Conservation (phyloP, 768 basidiomycete species). For the Pleurotus pulmonarius region DNA sequence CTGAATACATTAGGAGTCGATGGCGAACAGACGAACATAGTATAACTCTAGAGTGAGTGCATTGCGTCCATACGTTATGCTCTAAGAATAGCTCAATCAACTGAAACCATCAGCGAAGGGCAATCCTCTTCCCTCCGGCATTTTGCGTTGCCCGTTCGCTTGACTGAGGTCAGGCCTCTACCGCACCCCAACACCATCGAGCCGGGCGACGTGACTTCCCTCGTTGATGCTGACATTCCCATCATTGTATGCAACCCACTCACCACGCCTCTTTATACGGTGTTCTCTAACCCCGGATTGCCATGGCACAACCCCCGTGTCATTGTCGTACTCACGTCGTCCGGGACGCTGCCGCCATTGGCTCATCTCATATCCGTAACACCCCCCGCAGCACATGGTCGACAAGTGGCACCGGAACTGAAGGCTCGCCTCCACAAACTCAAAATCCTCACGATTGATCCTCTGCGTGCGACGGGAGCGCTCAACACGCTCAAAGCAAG, state of each 20-base stretch:
- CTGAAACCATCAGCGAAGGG: constrained; percentile 8
- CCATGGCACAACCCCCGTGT: constrained; percentile 36
- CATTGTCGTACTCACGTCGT: constrained; percentile 36
- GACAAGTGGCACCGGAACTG: not conserved
- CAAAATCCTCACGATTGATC: constrained; percentile 49
- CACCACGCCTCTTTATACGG: constrained; percentile 39
- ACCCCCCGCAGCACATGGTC: constrained; percentile 1
- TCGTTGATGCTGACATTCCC: constrained; percentile 54
- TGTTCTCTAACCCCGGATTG: constrained; percentile 24
- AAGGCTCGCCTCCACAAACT: constrained; percentile 18
- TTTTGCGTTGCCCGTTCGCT: constrained; percentile 46
- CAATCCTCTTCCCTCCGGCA: constrained; percentile 52
- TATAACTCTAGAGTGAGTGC: constrained; percentile 37
- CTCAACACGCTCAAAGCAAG: constrained; percentile 43
- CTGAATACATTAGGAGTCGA: constrained; percentile 39
- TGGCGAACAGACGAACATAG: constrained; percentile 34
- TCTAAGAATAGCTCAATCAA: constrained; percentile 5
- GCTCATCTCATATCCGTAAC: constrained; percentile 10
- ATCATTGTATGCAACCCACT: constrained; percentile 62
- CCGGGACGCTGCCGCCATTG: constrained; percentile 20
- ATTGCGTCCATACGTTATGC: constrained; percentile 29
- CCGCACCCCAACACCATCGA: constrained; percentile 8
- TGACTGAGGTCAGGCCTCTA: constrained; percentile 35
- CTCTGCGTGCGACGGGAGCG: constrained; percentile 53
- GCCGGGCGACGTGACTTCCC: constrained; percentile 13